Percentiles rank a stretch among this genome's conserved stretches.
These are phyloP conservation scores for Grigorovia jiainica DNA, from an alignment of 805 yeast genomes.

Conservation along the genomic window DNA sequence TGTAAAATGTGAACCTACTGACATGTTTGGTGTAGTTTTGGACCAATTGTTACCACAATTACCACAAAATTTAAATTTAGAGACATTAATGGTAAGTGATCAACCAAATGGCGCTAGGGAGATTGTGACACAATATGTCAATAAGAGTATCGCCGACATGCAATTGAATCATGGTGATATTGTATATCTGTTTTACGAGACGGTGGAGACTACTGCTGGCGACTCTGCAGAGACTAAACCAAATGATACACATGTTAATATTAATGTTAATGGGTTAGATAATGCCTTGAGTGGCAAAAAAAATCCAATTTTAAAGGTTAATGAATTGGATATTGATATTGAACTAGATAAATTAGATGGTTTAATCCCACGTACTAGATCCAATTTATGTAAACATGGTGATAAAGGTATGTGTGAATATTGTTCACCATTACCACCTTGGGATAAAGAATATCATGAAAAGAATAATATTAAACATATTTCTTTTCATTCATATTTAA, in stretches of 20 bases:
- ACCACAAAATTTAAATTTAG: slow-evolving; percentile 16
- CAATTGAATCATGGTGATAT: slow-evolving; percentile 55
- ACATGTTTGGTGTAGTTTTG: slow-evolving; percentile 37
- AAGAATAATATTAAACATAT: slow-evolving; percentile 76
- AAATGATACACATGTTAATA: neutral
- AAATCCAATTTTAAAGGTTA: slow-evolving; percentile 18
- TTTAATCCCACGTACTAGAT: slow-evolving; percentile 52
- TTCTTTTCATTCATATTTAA: slow-evolving; percentile 76
- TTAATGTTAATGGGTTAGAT: neutral
- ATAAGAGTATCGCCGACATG: slow-evolving; percentile 31
- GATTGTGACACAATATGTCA: slow-evolving; percentile 17
- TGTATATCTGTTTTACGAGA: slow-evolving; percentile 34
- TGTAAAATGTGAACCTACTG: slow-evolving; percentile 39
- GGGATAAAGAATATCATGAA: slow-evolving; percentile 71
- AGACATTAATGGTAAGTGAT: slow-evolving; percentile 21
- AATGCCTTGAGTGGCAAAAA: neutral
- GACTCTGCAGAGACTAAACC: neutral
- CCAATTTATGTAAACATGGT: slow-evolving; percentile 72
- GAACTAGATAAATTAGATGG: slow-evolving; percentile 60
- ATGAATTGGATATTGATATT: slow-evolving; percentile 60
- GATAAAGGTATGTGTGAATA: slow-evolving; percentile 97
- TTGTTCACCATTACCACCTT: slow-evolving; percentile 92
- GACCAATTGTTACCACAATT: slow-evolving; percentile 29
- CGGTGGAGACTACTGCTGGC: neutral
- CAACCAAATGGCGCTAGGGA: slow-evolving; percentile 8